Evolutionary conservation across 2,329 filamentous ascomycete genomes (phyloP).

Genomic region (Microascus cirrosus): DNA sequence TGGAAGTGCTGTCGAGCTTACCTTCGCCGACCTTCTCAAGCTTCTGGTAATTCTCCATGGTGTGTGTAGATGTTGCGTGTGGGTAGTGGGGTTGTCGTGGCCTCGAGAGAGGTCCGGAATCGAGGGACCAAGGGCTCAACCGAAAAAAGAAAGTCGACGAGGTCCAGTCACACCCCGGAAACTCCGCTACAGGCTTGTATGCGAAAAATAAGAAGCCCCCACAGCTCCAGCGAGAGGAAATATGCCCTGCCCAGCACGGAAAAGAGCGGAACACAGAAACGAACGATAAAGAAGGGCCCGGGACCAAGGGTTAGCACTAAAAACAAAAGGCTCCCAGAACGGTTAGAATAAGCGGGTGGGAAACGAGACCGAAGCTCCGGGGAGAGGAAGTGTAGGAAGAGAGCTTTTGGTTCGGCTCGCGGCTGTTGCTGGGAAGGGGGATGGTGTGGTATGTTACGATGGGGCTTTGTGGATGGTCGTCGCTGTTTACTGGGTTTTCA

Average conservation of each 20-base stretch:
- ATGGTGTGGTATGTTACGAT: not conserved
- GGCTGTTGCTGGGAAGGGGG: not conserved
- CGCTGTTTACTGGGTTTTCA: not conserved
- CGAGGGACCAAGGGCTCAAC: not conserved
- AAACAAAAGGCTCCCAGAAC: too few relatives aligned
- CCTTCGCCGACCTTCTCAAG: slow-evolving; percentile 95
- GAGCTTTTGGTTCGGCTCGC: not conserved
- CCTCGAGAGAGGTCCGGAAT: not conserved
- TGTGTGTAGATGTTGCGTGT: not conserved
- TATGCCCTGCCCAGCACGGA: not conserved
- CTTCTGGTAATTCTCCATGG: slow-evolving; percentile 94
- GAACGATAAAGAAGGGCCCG: not conserved
- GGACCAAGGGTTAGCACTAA: not conserved
- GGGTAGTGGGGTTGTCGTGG: not conserved
- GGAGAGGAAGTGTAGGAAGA: not conserved
- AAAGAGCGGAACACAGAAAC: not conserved
- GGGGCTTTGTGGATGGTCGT: not conserved
- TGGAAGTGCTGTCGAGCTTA: slow-evolving; percentile 27
- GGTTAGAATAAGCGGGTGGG: too few relatives aligned
- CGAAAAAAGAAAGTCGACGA: not conserved
- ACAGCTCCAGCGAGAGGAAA: not conserved
- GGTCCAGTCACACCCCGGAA: not conserved
- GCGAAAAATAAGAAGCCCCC: not conserved
- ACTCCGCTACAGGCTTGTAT: not conserved
- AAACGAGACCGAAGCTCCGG: not conserved